A percentile compares a stretch with the other conserved stretches of the same genome.
These are phyloP conservation scores for Pelargonium fulgidum DNA, from an alignment of 441 rosid genomes.

Conservation along the genomic window DNA sequence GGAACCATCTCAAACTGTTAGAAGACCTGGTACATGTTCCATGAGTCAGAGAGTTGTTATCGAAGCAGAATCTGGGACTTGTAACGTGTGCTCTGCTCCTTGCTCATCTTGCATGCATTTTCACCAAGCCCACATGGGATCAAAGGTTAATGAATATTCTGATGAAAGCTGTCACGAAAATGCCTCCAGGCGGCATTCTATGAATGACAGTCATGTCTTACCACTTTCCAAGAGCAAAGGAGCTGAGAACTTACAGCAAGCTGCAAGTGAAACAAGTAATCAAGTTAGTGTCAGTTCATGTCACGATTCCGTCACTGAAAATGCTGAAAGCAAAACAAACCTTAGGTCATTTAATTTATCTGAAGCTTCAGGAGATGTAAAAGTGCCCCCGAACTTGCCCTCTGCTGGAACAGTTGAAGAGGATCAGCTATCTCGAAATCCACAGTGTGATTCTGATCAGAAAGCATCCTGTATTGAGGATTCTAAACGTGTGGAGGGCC, in stretches of 20 bases:
- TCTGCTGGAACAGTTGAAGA: constrained; percentile 28
- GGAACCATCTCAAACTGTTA: constrained; percentile 35
- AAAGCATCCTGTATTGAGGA: constrained; percentile 31
- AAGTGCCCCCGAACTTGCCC: constrained; percentile 29
- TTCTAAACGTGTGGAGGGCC: constrained; percentile 45
- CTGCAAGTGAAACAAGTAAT: constrained; percentile 65
- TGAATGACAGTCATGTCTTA: constrained; percentile 38
- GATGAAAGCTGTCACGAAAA: constrained; percentile 55
- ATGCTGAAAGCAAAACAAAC: constrained; percentile 51
- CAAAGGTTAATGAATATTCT: constrained; percentile 48
- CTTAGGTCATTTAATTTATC: constrained; percentile 35
- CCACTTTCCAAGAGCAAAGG: constrained; percentile 26
- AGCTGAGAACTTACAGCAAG: constrained; percentile 33
- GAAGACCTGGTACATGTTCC: constrained; percentile 41
- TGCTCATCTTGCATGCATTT: constrained; percentile 87
- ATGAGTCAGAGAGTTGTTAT: constrained; percentile 42
- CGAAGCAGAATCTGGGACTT: constrained; percentile 66
- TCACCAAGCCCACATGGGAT: constrained; percentile 42
- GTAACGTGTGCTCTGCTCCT: constrained; percentile 75
- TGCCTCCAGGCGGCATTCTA: constrained; percentile 51
- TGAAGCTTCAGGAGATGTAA: constrained; percentile 37
- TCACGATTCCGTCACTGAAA: constrained; percentile 54
- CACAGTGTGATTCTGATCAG: constrained; percentile 23
- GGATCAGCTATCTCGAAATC: constrained; percentile 31
- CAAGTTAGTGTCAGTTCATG: constrained; percentile 37